Percentiles rank a stretch among this genome's conserved stretches.
These are phyloP conservation scores for Cyberlindnera saturnus DNA, from an alignment of 805 yeast species.

Conservation along the genomic window DNA sequence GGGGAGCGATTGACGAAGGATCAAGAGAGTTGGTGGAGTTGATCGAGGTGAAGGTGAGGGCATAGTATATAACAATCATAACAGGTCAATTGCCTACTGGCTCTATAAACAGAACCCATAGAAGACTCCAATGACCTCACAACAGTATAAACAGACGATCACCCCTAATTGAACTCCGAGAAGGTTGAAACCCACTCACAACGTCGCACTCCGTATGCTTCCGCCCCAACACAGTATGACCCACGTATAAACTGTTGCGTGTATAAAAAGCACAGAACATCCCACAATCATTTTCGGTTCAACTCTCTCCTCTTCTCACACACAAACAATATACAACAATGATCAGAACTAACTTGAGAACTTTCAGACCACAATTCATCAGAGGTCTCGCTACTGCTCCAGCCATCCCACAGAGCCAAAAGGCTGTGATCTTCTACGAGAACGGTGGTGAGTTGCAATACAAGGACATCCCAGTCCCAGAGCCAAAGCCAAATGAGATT, in stretches of 20 bases:
- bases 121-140: no score
- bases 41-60: no score
- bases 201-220: no score
- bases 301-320: neutral
- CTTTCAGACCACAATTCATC: slow-evolving; percentile 19
- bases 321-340: slow-evolving; percentile 7
- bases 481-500: slow-evolving; percentile 57
- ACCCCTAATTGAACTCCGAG: no score
- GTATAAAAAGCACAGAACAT: neutral
- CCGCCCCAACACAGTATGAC: no score
- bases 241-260: neutral
- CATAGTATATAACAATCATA: no score
- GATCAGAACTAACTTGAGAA: slow-evolving; percentile 21
- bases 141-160: no score
- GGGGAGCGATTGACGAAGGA: no score
- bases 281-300: neutral
- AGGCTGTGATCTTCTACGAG: slow-evolving; percentile 47
- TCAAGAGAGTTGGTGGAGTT: no score
- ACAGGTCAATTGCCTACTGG: no score
- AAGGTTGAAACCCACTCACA: no score
- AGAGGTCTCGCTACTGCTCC: slow-evolving; percentile 26
- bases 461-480: slow-evolving; percentile 52
- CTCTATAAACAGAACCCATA: no score
- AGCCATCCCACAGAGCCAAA: slow-evolving; percentile 42
- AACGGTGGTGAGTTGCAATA: slow-evolving; percentile 43